Conservation (phyloP, 1,139 yeast genomes). For the Diutina rugosa region DNA sequence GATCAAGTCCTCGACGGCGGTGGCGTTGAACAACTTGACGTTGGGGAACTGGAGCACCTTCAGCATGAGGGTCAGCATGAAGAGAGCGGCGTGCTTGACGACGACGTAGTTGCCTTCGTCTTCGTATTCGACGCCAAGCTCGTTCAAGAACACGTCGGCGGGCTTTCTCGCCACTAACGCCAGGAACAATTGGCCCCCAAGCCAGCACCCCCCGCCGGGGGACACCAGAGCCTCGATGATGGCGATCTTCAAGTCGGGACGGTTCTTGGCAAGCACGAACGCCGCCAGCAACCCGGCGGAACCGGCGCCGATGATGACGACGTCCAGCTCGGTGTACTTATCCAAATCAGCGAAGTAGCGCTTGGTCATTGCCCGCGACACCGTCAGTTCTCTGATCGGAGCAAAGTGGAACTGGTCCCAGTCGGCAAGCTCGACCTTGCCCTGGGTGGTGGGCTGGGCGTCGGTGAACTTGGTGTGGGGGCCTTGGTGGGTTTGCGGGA, state of each 20-base stretch:
- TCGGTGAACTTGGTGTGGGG: neutral
- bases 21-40: conserved; percentile 67
- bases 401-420: conserved; percentile 61
- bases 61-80: conserved; percentile 60
- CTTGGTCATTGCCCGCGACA: conserved; percentile 73
- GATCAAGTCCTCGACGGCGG: conserved; percentile 71
- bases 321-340: conserved; percentile 62
- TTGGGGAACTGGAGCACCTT: conserved; percentile 63
- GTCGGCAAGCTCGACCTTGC: conserved; percentile 23
- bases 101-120: conserved; percentile 77
- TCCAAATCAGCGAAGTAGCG: conserved; percentile 67
- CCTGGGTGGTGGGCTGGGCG: neutral
- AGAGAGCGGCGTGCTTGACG: conserved; percentile 70
- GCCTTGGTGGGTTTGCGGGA: neutral
- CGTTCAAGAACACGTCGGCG: conserved; percentile 54
- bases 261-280: conserved; percentile 54
- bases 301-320: conserved; percentile 71
- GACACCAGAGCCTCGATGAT: conserved; percentile 64
- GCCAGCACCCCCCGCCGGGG: conserved; percentile 76
- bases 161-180: conserved; percentile 78
- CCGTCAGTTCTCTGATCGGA: conserved; percentile 69
- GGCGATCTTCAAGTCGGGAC: conserved; percentile 69
- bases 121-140: conserved; percentile 53
- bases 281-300: conserved; percentile 72
- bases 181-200: conserved; percentile 69